Evolutionary conservation across 2,329 filamentous ascomycete species (phyloP), one percentile per base, ranked within the genome.

Genomic region (Boeremia exigua): DNA sequence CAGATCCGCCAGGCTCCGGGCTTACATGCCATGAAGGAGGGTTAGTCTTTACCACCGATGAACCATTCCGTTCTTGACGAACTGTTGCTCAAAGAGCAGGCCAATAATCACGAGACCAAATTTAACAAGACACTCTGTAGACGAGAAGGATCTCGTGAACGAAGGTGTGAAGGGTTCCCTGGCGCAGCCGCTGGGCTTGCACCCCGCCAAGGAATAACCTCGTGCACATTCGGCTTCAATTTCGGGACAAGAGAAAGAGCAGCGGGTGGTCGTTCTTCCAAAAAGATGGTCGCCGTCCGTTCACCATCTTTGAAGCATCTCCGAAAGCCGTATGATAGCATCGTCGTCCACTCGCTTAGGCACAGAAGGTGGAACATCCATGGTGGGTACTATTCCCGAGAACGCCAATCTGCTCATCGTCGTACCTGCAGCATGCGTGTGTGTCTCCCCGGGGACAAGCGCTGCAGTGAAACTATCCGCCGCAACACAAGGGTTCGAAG

Each of bases 271-370:
- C 19, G 19, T 23, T 23, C 19, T 23, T 23, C 19, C 3, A 23
- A 23, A 23, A 23, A 2, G 19, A 23, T 23, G 19, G 4, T 25
- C n/a, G 10, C 19, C 8, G 3, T 17, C 5, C 19, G 5, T 23
- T 43, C 29, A 56, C 47, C 48, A 51, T 25, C 11, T 48, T 30
- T 39, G 15, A 5, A 56, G 10, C 9, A 51, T 17, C 6, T 51
- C 36, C 25, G 53, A 51, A 15, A 56, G 47, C 15, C 40, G n/a
- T 11, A 19, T n/a, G 25, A 51, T 51, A 10, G 25, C 37, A 37
- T 27, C n/a, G 3, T 51, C 47, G 4, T 51, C 30, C n/a, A 23
- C 11, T 1, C 33, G 37, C 7, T 11, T n/a, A n/a, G 15, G 36
- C 12, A n/a, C 9, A 7, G 37, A 37, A 32, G 48, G 48, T 19